These are phyloP conservation scores for Suillus tomentosus DNA, from an alignment of 768 basidiomycete genomes.

Conservation along the genomic window DNA sequence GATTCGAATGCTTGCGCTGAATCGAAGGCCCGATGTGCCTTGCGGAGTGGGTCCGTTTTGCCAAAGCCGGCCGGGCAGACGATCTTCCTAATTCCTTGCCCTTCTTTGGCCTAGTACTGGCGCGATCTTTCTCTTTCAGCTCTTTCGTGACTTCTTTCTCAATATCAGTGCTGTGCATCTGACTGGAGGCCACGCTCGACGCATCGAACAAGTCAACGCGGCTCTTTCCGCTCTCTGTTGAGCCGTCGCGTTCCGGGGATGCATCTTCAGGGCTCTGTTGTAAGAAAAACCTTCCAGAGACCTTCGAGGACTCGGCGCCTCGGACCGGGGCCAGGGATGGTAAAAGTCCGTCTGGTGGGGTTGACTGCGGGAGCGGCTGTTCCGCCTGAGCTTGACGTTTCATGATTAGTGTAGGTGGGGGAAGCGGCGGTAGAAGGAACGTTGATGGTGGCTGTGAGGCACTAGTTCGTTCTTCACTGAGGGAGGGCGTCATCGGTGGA, in stretches of 20 bases:
- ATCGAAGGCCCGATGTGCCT: slow-evolving; percentile 32
- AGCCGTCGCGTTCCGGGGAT: slow-evolving; percentile 38
- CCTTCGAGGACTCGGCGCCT: slow-evolving; percentile 22
- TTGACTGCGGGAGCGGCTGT: slow-evolving; percentile 17
- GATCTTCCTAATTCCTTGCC: slow-evolving; percentile 35
- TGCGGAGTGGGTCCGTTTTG: slow-evolving; percentile 32
- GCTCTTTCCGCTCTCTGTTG: slow-evolving; percentile 35
- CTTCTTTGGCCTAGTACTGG: slow-evolving; percentile 28
- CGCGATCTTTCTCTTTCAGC: slow-evolving; percentile 19
- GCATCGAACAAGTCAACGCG: slow-evolving; percentile 35
- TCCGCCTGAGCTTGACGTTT: slow-evolving; percentile 24
- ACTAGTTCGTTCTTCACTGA: slow-evolving; percentile 28
- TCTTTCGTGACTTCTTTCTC: slow-evolving; percentile 23
- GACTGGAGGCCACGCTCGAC: slow-evolving; percentile 39
- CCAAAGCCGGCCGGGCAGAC: slow-evolving; percentile 26
- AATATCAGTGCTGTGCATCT: slow-evolving; percentile 24
- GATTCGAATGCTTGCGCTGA: slow-evolving; percentile 28
- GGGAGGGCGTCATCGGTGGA: slow-evolving; percentile 68
- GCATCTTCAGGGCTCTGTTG: slow-evolving; percentile 43
- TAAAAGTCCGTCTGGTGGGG: slow-evolving; percentile 11
- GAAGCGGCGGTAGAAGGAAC: slow-evolving; percentile 32
- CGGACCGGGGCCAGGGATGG: slow-evolving; percentile 15
- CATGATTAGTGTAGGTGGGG: slow-evolving; percentile 27
- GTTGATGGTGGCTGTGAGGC: slow-evolving; percentile 28
- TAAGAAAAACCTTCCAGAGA: slow-evolving; percentile 45